These are phyloP conservation scores for Chloris gayana DNA, from an alignment of 176 grass and related monocot species.

Conservation along the genomic window DNA sequence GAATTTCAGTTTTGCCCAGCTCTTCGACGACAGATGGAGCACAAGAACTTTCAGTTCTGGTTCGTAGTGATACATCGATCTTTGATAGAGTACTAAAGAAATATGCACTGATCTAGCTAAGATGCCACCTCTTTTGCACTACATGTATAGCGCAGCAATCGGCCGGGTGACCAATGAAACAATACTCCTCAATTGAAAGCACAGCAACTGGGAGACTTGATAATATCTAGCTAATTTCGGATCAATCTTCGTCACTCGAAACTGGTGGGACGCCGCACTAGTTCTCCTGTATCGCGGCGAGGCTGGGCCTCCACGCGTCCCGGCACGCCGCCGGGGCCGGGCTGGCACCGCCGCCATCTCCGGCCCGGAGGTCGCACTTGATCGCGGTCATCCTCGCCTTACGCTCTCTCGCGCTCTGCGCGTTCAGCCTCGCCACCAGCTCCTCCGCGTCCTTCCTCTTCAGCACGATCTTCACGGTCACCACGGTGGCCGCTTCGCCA, in stretches of 20 bases:
- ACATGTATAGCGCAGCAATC: not conserved
- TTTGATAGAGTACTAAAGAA: no score
- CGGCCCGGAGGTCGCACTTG: not conserved
- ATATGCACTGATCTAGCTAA: not conserved
- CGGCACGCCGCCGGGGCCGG: constrained; percentile 1
- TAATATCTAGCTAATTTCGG: no score
- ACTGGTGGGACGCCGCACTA: not conserved
- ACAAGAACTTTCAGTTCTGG: no score
- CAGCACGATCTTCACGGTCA: constrained; percentile 60
- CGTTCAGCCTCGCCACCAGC: constrained; percentile 48
- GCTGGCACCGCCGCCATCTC: not conserved
- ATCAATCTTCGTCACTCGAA: not conserved
- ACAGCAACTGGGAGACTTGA: no score
- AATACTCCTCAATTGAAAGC: not conserved
- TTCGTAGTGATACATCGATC: no score
- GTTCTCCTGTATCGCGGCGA: constrained; percentile 42
- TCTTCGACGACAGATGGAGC: no score
- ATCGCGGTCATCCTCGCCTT: constrained; percentile 45
- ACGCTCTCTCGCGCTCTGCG: constrained; percentile 15
- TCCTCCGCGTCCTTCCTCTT: constrained; percentile 52
- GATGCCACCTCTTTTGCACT: constrained; percentile 27
- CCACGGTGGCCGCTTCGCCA: not conserved
- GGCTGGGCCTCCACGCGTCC: constrained; percentile 29
- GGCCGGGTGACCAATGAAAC: constrained; percentile 24
- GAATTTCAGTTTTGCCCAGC: no score